phyloP scores from a whole-genome alignment of 2,329 filamentous ascomycete genomes.

The Fonsecaea pedrosoi region DNA sequence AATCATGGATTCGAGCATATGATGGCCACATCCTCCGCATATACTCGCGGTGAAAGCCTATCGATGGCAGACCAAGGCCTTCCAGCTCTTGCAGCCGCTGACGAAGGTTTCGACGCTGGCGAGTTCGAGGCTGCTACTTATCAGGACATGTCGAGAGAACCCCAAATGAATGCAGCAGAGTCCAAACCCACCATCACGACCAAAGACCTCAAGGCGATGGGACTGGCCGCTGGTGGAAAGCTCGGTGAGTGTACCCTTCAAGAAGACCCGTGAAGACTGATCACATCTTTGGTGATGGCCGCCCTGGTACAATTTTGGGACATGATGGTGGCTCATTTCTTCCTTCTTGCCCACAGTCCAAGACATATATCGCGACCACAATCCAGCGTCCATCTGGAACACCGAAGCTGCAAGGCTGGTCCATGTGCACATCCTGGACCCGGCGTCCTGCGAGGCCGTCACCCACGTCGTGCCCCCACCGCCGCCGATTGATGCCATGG shows the following conservation, averaged over 20 bases:
- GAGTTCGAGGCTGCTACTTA: too few relatives aligned
- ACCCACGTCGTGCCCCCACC: background rate
- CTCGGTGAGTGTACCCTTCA: background rate
- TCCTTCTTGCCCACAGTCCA: background rate
- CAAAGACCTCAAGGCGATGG: background rate
- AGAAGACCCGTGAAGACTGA: background rate
- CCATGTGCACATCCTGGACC: conserved; percentile 1
- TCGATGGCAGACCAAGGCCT: too few relatives aligned
- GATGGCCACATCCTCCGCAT: too few relatives aligned
- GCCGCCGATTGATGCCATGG: background rate
- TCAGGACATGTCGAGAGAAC: too few relatives aligned
- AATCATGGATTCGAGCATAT: too few relatives aligned
- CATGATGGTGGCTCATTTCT: background rate
- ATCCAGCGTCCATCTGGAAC: background rate
- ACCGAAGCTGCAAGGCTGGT: background rate
- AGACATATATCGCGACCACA: background rate
- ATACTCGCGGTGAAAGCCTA: too few relatives aligned
- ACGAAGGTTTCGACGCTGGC: too few relatives aligned
- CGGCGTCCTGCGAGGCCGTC: background rate
- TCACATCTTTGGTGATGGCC: background rate
- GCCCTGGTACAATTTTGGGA: background rate
- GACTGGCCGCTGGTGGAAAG: background rate
- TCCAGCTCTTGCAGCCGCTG: too few relatives aligned
- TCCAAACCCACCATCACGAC: background rate
- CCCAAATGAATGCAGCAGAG: background rate